Percentiles rank a stretch among this genome's conserved stretches.
These are phyloP conservation scores for Paramecium biaurelia DNA, from an alignment of 73 alveolate genomes.

Conservation along the genomic window DNA sequence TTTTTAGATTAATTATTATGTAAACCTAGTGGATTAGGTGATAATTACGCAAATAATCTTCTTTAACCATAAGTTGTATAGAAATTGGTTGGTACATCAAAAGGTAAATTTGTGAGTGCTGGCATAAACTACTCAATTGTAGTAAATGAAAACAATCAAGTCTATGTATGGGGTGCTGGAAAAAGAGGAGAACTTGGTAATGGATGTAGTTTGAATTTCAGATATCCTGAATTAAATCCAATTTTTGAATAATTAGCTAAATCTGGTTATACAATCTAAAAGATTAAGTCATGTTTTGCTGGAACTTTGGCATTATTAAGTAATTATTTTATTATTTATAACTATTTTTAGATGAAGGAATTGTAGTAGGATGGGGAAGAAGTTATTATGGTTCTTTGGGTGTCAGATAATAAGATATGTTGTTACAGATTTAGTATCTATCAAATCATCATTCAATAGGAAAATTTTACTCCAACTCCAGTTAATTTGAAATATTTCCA, in stretches of 20 bases:
- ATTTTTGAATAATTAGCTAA: neutral
- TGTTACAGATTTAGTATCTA: neutral
- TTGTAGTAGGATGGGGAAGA: constrained; percentile 35
- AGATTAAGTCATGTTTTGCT: constrained; percentile 11
- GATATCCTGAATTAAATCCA: neutral
- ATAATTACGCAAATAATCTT: neutral
- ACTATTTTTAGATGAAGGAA: neutral
- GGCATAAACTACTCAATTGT: neutral
- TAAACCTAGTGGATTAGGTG: neutral
- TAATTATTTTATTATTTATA: neutral
- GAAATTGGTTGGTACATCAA: neutral
- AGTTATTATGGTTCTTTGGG: constrained; percentile 36
- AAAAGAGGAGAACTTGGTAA: constrained; percentile 36
- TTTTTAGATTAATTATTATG: neutral
- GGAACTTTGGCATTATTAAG: constrained; percentile 18
- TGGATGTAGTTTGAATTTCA: neutral
- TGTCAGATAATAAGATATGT: constrained; percentile 45
- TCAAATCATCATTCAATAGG: neutral
- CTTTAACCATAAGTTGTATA: neutral
- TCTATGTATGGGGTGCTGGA: neutral
- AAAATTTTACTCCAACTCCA: neutral
- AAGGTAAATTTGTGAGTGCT: neutral
- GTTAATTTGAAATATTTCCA: neutral
- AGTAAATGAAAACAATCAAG: neutral
- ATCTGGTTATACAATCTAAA: neutral